Percentiles rank a stretch among this genome's conserved stretches.
phyloP scores from a whole-genome alignment of 2,329 filamentous ascomycete genomes.

The Rhynchosporium graminicola region DNA sequence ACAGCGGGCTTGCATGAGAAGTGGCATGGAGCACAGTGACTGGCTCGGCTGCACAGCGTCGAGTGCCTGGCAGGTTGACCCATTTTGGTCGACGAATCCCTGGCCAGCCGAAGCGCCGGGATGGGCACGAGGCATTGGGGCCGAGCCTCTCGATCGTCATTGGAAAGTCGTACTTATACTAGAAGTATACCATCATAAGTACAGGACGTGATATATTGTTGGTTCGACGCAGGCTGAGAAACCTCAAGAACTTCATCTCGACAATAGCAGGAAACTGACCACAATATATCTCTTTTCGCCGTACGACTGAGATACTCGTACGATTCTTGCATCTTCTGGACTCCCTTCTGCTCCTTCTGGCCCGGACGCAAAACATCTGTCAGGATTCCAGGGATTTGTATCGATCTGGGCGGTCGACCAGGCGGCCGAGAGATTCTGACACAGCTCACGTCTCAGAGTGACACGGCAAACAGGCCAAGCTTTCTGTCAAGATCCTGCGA shows the following conservation, averaged over 20 bases:
- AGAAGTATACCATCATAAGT: no score
- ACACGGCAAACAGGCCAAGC: slow-evolving; percentile 26
- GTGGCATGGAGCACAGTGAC: slow-evolving; percentile 12
- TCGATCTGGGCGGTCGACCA: slow-evolving; percentile 23
- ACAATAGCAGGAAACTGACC: slow-evolving; percentile 17
- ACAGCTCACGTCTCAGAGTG: slow-evolving; percentile 34
- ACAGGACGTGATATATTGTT: neutral
- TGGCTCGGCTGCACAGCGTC: slow-evolving; percentile 15
- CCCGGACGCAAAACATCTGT: slow-evolving; percentile 27
- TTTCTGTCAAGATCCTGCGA: slow-evolving; percentile 30
- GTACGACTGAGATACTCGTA: slow-evolving; percentile 22
- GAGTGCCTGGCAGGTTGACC: neutral
- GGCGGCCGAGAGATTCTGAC: slow-evolving; percentile 27
- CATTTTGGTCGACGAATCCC: slow-evolving; percentile 25
- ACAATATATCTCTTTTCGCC: slow-evolving; percentile 22
- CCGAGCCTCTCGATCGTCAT: slow-evolving; percentile 10
- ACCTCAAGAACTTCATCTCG: neutral
- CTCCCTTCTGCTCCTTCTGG: slow-evolving; percentile 10
- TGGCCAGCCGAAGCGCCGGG: slow-evolving; percentile 29
- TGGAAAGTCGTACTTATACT: neutral
- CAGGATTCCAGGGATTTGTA: slow-evolving; percentile 20
- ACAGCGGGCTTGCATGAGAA: slow-evolving; percentile 13
- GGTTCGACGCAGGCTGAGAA: neutral
- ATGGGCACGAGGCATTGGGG: slow-evolving; percentile 22
- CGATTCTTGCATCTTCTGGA: slow-evolving; percentile 22